phyloP scores from a whole-genome alignment of 2,329 filamentous ascomycete species.

The Achaetomium macrosporum region DNA sequence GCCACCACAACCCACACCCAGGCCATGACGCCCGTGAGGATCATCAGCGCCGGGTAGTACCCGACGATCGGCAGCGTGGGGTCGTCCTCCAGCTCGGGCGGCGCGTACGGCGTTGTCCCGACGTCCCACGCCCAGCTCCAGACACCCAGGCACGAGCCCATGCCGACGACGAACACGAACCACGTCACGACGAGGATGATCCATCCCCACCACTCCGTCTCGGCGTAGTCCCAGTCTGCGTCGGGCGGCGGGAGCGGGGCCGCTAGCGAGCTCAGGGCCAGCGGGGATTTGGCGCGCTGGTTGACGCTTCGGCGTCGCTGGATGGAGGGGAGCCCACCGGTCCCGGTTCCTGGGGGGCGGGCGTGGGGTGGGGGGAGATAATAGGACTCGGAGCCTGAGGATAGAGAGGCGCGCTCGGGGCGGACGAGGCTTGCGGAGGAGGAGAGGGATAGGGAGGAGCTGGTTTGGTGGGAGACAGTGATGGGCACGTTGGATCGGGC shows the following conservation, averaged over 20 bases:
- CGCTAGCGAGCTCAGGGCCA: slow-evolving; percentile 45
- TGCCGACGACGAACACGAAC: slow-evolving; percentile 92
- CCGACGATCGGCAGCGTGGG: slow-evolving; percentile 90
- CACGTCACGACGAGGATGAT: slow-evolving; percentile 85
- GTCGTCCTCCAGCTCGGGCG: slow-evolving; percentile 92
- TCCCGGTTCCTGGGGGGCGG: background rate
- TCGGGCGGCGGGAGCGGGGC: slow-evolving; percentile 44
- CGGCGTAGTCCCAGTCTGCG: slow-evolving; percentile 77
- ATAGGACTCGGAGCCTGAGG: slow-evolving; percentile 59
- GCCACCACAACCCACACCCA: slow-evolving; percentile 98
- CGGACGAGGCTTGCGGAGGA: slow-evolving; percentile 21
- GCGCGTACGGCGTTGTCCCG: slow-evolving; percentile 89
- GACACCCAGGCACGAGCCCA: slow-evolving; percentile 89
- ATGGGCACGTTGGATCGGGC: slow-evolving; percentile 26
- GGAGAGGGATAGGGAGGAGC: slow-evolving; percentile 30
- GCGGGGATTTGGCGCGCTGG: slow-evolving; percentile 53
- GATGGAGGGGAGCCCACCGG: slow-evolving; percentile 30
- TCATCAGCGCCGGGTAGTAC: slow-evolving; percentile 92
- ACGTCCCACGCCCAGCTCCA: slow-evolving; percentile 99
- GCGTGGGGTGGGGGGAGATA: slow-evolving; percentile 37
- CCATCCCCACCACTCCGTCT: slow-evolving; percentile 99
- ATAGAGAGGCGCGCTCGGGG: slow-evolving; percentile 34
- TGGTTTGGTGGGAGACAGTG: slow-evolving; percentile 18
- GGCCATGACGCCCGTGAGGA: slow-evolving; percentile 90
- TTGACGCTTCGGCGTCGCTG: slow-evolving; percentile 42